Conservation (phyloP, 768 basidiomycete species). For the Boletus speciosus region DNA sequence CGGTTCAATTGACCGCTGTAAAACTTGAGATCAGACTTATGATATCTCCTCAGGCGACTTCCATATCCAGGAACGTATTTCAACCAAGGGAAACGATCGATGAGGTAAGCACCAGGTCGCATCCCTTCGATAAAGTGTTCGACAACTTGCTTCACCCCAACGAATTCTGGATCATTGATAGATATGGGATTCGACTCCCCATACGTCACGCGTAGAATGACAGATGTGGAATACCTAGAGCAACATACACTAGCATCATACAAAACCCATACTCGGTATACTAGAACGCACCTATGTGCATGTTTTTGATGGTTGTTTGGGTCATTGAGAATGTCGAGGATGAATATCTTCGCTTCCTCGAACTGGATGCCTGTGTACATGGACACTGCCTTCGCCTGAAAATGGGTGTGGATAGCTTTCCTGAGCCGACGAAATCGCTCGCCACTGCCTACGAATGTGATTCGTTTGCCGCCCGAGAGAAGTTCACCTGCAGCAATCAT, state of each 20-base stretch:
- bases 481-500: slow-evolving; percentile 54
- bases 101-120: slow-evolving; percentile 32
- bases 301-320: slow-evolving; percentile 36
- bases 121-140: slow-evolving; percentile 28
- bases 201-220: slow-evolving; percentile 26
- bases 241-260: neutral
- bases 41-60: slow-evolving; percentile 47
- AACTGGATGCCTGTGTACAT: slow-evolving; percentile 44
- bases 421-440: slow-evolving; percentile 53
- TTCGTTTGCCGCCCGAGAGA: slow-evolving; percentile 52
- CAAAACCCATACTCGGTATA: slow-evolving; percentile 6
- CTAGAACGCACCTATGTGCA: slow-evolving; percentile 44
- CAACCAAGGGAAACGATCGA: slow-evolving; percentile 35
- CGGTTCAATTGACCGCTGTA: slow-evolving; percentile 48
- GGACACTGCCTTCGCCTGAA: slow-evolving; percentile 46
- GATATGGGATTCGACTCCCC: slow-evolving; percentile 20
- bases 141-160: slow-evolving; percentile 14
- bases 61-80: slow-evolving; percentile 58
- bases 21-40: slow-evolving; percentile 47
- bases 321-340: slow-evolving; percentile 32
- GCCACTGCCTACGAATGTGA: slow-evolving; percentile 46
- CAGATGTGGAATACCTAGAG: slow-evolving; percentile 26
- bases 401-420: slow-evolving; percentile 52
- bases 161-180: slow-evolving; percentile 22
- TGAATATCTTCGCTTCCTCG: slow-evolving; percentile 24